Evolutionary conservation across 169 alveolate species (phyloP).

Genomic region (Plasmodium cynomolgi): DNA sequence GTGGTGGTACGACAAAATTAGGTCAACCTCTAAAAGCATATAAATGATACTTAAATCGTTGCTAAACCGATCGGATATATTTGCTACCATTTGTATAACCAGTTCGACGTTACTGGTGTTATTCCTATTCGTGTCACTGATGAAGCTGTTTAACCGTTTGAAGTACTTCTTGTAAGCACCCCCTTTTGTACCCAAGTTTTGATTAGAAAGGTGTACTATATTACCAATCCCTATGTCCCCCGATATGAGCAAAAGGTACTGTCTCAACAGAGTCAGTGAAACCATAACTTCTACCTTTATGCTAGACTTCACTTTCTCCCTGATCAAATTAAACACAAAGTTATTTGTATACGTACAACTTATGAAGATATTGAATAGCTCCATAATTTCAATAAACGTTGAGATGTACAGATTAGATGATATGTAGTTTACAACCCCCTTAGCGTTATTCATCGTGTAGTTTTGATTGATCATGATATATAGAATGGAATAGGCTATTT

Average conservation of each 20-base stretch:
- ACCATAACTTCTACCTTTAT: slow-evolving; percentile 27
- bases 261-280: slow-evolving; percentile 36
- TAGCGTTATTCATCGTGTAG: not conserved
- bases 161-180: slow-evolving; percentile 1
- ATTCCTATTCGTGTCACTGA: slow-evolving; percentile 19
- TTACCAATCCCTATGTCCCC: slow-evolving; percentile 22
- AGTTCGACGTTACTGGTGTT: slow-evolving; percentile 22
- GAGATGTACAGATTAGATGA: slow-evolving; percentile 22
- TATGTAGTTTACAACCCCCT: slow-evolving; percentile 4
- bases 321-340: slow-evolving; percentile 22
- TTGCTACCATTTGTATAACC: slow-evolving; percentile 33
- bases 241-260: slow-evolving; percentile 47
- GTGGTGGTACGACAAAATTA: slow-evolving; percentile 26
- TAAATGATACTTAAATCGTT: slow-evolving; percentile 53
- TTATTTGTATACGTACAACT: slow-evolving; percentile 50
- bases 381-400: slow-evolving; percentile 52
- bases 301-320: slow-evolving; percentile 35
- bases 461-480: slow-evolving; percentile 36
- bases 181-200: slow-evolving; percentile 10
- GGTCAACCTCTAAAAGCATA: slow-evolving; percentile 29
- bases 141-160: slow-evolving; percentile 40
- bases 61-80: slow-evolving; percentile 20
- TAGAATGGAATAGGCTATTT: slow-evolving; percentile 18
- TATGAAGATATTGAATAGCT: slow-evolving; percentile 60
- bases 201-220: slow-evolving; percentile 37